Base-by-base conservation (phyloP, 371 early-diverging fungal species). In the Entomophthora muscae region DNA sequence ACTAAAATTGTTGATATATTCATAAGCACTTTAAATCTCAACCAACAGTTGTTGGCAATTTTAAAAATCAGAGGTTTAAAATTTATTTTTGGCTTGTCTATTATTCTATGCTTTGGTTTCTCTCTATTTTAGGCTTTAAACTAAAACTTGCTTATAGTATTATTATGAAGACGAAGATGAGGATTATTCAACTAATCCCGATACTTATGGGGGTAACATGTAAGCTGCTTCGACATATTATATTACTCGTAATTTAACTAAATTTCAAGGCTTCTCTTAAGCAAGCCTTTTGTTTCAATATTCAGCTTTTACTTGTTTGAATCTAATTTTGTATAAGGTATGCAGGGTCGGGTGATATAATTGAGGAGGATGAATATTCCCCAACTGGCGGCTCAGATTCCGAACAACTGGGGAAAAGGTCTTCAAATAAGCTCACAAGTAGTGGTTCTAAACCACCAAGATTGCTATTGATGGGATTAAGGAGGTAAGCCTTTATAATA, bases 141-240 rank as follows among this genome's bases (percentile, higher is more conserved):
- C 5, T 54, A 54, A 54, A 5, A 3, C 2, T 7, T 54, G 5
- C 21, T 54, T 23, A 7, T 23, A 54, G 21, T 54, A 54, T 33
- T 60, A 60, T 30, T 23, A 60, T 60, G 60, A 60, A 32, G 60
- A 60, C 13, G 60, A 60, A 28, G 60, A 60, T 10, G 60, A 30
- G 3, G 60, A 32, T 2, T 60, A 32, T n/a, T 32, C 33, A 23
- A 32, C 30, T n/a, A 60, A 30, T 60, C n/a, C 13, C 17, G 31
- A 57, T 57, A 21, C 29, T 33, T 60, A 60, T 30, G 29, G 13
- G 12, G 33, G 24, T 22, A n/a, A 60, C 3, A 60, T 17, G 60
- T 60, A 60, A 33, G 21, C 21, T 3, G 1, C 10, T 28, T 32
- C 13, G 10, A 32, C 29, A 3, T 57, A 7, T 30, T 31, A 57